Evolutionary conservation across 108 stramenopile species (phyloP), one percentile per base, ranked within the genome.

Genomic region (Nannochloropsis salina): DNA sequence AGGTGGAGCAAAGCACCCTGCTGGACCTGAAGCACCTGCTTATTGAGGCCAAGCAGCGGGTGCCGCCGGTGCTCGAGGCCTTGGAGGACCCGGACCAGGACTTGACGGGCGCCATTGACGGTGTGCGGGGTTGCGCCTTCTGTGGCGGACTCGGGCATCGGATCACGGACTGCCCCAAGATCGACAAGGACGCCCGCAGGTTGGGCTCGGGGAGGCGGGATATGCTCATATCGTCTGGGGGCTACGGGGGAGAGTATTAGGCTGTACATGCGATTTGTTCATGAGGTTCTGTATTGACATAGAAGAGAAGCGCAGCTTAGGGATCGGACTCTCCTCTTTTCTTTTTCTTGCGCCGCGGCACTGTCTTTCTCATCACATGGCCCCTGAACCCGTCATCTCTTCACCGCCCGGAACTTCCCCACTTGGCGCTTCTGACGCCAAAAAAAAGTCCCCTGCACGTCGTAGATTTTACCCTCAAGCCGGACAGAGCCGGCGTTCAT

Each of bases 111-210:
- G 83, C 85, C 9, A 83, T 92, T 41, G 94, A 88, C 74, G 96
- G 95, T 42, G 91, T 92, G 22, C 93, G 90, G 42, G 96, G 96
- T 43, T 99, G 99, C 90, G 97, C 97, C 22, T 99, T 97, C 91
- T 99, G 99, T 89, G 98, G 98, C 84, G 99, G 99, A 12, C 89
- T 99, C 84, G 99, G 99, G 31, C 99, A 99, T 88, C 94, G 95
- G 11, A 97, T 99, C 87, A 96, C 97, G 45, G 93, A 97, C 87
- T 99, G 99, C 92, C 98, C 98, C 12, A 98, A 97, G 92, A 96
- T 98, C 90, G 97, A 99, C 90, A 97, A 97, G 89, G 96, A 98
- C 90, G 96, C 98, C 6, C 91, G 95, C 84, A 93, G 96, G 44
- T 92, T 98, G 31, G 95, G 94, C 22, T 94, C 95, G 41, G 96